Evolutionary conservation across 1,139 yeast genomes (phyloP), one percentile per base, ranked within the genome.

Genomic region (Nakaseomyces bracarensis): DNA sequence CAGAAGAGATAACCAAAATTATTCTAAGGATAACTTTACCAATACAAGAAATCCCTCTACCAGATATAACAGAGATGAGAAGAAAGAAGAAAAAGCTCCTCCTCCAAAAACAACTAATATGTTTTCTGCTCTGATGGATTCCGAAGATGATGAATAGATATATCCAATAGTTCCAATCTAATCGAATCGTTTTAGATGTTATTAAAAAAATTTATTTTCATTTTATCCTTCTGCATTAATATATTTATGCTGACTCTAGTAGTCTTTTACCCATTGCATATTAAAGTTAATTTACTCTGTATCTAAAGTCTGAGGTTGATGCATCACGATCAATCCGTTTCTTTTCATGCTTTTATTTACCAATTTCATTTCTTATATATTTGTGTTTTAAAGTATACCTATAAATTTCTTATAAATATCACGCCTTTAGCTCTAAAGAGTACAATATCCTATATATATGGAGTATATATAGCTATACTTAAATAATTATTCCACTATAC

Each of bases 121-220:
- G 57, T 59, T 59, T 40, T 56, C 54, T 47, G 62, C 63, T 35
- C 48, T 59, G 46, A 55, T 57, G 60, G 59, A 54, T 45, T 49
- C 54, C 30, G 53, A 53, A 40, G 63, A 53, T 14, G 61, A 56
- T 22, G 53, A 51, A 26, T 43, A 47, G 40, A 43, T 40, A 39
- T 19, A 16, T 37, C 19, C 15, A 8, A 14, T 3, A 28, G 4
- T 19, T 16, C 7, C 13, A 11, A 19, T 3, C 16, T 31, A 15
- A 19, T 18, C 19, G 22, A 44, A 26, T 28, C 36, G 30, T 22
- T 16, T 27, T n/a, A 38, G 33, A 23, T 22, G 34, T 30, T 30
- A 28, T 7, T 28, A 8, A 30, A 30, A 19, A n/a, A 16, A n/a
- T 30, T 19, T 15, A 30, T 30, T 18, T 16, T 28, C 7, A 28